phyloP scores from a whole-genome alignment of 805 yeast genomes.

The Jamesozyma piceae region DNA sequence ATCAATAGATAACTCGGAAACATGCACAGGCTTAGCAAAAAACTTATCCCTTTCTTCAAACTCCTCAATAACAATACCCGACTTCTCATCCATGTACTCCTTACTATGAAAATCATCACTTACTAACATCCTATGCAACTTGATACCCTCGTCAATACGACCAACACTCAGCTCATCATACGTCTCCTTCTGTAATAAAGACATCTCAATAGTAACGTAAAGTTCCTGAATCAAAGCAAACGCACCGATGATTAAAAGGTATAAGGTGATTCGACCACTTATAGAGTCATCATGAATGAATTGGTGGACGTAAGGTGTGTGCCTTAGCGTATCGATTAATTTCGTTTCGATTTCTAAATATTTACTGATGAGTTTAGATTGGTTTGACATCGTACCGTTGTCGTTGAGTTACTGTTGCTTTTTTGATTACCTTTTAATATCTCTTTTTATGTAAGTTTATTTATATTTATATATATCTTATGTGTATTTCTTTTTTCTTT shows the following conservation, averaged over 20 bases:
- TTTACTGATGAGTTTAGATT: slow-evolving; percentile 1
- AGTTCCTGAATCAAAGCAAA: slow-evolving; percentile 29
- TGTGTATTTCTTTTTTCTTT: too few relatives aligned
- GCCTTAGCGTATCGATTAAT: slow-evolving; percentile 11
- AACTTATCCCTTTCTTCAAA: slow-evolving; percentile 49
- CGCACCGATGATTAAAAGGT: slow-evolving; percentile 24
- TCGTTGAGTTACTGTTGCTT: not conserved
- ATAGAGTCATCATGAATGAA: slow-evolving; percentile 21
- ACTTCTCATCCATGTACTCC: slow-evolving; percentile 26
- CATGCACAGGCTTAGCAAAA: slow-evolving; percentile 65
- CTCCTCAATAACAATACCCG: slow-evolving; percentile 29
- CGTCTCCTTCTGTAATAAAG: slow-evolving; percentile 25
- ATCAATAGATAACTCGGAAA: slow-evolving; percentile 60
- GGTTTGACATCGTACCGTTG: not conserved
- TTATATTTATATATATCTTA: too few relatives aligned
- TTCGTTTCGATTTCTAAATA: slow-evolving; percentile 18
- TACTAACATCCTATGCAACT: slow-evolving; percentile 23
- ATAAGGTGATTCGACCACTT: slow-evolving; percentile 30
- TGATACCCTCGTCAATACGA: slow-evolving; percentile 23
- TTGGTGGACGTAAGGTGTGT: slow-evolving; percentile 14
- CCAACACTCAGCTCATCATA: slow-evolving; percentile 27
- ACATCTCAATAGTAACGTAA: slow-evolving; percentile 29
- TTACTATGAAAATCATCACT: slow-evolving; percentile 29
- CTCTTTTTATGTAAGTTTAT: too few relatives aligned
- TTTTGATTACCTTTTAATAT: too few relatives aligned